Conservation (phyloP, 169 alveolate species). For the Plasmodium sp. region DNA sequence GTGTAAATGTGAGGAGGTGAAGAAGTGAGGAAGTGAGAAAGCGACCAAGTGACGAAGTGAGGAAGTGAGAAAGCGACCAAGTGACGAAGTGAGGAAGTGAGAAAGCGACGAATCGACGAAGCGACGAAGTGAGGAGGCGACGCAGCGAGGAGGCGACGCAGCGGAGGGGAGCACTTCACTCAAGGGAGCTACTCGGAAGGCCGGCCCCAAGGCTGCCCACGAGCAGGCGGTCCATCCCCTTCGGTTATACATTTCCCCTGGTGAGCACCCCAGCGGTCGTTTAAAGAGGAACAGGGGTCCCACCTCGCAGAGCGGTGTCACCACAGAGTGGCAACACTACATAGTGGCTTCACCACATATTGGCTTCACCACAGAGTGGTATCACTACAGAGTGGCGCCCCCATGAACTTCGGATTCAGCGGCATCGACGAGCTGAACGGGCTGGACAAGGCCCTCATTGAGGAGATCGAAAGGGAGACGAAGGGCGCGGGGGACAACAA, state of each 20-base stretch:
- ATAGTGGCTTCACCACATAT: too few species aligned
- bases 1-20: neutral
- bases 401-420: neutral
- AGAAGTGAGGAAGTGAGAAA: neutral
- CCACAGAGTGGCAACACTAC: too few species aligned
- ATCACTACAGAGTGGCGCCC: neutral
- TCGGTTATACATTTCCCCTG: neutral
- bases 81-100: neutral
- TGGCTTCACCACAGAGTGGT: too few species aligned
- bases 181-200: neutral
- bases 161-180: neutral
- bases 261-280: too few species aligned
- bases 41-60: neutral
- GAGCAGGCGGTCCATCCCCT: neutral
- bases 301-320: too few species aligned
- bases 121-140: neutral
- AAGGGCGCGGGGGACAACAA: constrained; percentile 20
- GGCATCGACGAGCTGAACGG: constrained; percentile 10
- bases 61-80: too few species aligned
- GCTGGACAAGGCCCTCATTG: constrained; percentile 23
- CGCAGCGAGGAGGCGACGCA: neutral
- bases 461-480: constrained; percentile 44
- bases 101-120: too few species aligned
- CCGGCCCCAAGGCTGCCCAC: neutral
- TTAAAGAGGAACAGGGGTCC: too few species aligned